Evolutionary conservation across 805 yeast species (phyloP).

Genomic region (Schizosaccharomyces japonicus): DNA sequence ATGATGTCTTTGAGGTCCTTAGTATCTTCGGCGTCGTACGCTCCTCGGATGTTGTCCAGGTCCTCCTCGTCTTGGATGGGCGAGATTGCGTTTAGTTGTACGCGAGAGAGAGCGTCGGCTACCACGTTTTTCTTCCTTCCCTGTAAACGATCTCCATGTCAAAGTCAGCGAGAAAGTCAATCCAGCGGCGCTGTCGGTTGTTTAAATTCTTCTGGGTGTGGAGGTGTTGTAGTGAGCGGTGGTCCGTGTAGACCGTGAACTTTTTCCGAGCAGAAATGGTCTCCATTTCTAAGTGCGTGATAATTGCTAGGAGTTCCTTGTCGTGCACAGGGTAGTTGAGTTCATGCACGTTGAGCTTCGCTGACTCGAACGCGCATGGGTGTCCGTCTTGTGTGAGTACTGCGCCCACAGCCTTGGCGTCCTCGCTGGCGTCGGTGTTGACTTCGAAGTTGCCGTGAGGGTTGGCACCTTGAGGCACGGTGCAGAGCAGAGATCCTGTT

Average conservation of each 20-base stretch:
- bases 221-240: neutral
- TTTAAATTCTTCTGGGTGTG: neutral
- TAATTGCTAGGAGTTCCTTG: neutral
- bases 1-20: too few relatives aligned
- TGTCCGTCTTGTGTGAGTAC: too few relatives aligned
- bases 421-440: too few relatives aligned
- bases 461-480: too few relatives aligned
- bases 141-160: neutral
- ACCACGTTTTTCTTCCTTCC: neutral
- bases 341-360: neutral
- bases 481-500: too few relatives aligned
- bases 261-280: neutral
- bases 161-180: neutral
- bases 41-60: too few relatives aligned
- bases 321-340: neutral
- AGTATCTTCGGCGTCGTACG: too few relatives aligned
- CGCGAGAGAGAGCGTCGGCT: too few relatives aligned
- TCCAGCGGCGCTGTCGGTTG: neutral
- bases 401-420: too few relatives aligned
- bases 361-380: neutral
- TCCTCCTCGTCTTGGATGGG: too few relatives aligned
- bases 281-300: neutral
- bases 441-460: too few relatives aligned
- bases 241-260: neutral
- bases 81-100: too few relatives aligned